Evolutionary conservation across 108 stramenopile species (phyloP).

Genomic region (Seminavis robusta): DNA sequence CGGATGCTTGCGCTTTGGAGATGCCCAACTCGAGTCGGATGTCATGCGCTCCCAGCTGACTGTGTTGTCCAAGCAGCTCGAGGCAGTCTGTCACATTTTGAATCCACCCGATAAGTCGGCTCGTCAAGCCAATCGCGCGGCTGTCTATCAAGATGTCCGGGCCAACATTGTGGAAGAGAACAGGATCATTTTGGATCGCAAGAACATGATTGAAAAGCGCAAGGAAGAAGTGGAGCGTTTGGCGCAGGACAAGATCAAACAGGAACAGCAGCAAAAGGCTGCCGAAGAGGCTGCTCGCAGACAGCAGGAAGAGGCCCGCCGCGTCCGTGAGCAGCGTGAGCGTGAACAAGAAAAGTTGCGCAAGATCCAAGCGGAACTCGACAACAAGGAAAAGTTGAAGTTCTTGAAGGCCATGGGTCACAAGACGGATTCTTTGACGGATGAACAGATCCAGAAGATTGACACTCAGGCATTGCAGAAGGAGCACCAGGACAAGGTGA

Average conservation of each 20-base stretch:
- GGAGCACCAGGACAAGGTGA: slow-evolving; percentile 80
- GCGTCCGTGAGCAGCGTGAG: slow-evolving; percentile 70
- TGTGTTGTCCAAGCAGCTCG: slow-evolving; percentile 62
- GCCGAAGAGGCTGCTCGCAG: slow-evolving; percentile 81
- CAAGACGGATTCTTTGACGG: slow-evolving; percentile 86
- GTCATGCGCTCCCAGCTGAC: slow-evolving; percentile 77
- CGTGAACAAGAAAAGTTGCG: slow-evolving; percentile 87
- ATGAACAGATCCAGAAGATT: slow-evolving; percentile 58
- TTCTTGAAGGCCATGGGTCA: slow-evolving; percentile 79
- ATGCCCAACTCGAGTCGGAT: slow-evolving; percentile 66
- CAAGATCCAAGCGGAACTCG: slow-evolving; percentile 89
- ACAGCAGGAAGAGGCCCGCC: slow-evolving; percentile 81
- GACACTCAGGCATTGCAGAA: slow-evolving; percentile 74
- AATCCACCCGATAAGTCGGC: slow-evolving; percentile 36
- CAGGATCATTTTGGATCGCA: slow-evolving; percentile 68
- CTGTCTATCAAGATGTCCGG: slow-evolving; percentile 63
- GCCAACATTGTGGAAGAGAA: slow-evolving; percentile 73
- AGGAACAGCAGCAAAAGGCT: slow-evolving; percentile 58
- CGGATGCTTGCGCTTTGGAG: slow-evolving; percentile 88
- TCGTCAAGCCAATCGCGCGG: slow-evolving; percentile 22
- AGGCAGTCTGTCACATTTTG: slow-evolving; percentile 45
- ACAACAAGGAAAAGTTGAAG: slow-evolving; percentile 79
- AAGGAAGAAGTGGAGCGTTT: slow-evolving; percentile 90
- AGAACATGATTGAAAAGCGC: slow-evolving; percentile 86
- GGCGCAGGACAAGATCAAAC: slow-evolving; percentile 62